phyloP scores from a whole-genome alignment of 352 stramenopile species.

The Thalassiosira sp. region DNA sequence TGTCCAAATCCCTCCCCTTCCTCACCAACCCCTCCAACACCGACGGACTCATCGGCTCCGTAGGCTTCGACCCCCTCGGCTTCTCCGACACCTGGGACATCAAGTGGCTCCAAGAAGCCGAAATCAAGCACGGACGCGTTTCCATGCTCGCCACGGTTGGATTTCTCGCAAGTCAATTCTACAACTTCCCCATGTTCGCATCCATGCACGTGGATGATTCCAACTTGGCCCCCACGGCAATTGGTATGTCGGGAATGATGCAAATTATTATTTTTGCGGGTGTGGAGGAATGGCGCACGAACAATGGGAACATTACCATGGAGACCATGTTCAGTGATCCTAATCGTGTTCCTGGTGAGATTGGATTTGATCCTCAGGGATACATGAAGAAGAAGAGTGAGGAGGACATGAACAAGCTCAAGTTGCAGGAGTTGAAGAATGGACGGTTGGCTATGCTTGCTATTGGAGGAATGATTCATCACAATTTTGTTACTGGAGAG shows the following conservation, averaged over 20 bases:
- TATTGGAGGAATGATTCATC: conserved; percentile 83
- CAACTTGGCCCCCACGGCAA: conserved; percentile 66
- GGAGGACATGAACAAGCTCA: conserved; percentile 62
- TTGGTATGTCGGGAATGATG: conserved; percentile 72
- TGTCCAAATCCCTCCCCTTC: conserved; percentile 86
- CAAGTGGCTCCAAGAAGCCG: conserved; percentile 83
- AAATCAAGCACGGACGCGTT: conserved; percentile 86
- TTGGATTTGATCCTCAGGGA: conserved; percentile 78
- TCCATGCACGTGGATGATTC: conserved; percentile 71
- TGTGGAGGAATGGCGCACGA: conserved; percentile 77
- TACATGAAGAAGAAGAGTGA: conserved; percentile 62
- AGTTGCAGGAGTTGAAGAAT: conserved; percentile 83
- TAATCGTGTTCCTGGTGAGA: conserved; percentile 65
- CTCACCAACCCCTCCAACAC: conserved; percentile 74
- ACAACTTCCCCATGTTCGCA: conserved; percentile 76
- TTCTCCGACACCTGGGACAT: conserved; percentile 81
- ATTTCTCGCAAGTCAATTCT: conserved; percentile 72
- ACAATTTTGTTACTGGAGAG: conserved; percentile 81
- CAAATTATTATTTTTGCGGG: conserved; percentile 79
- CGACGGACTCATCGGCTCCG: conserved; percentile 73
- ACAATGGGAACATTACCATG: conserved; percentile 83
- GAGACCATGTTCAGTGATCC: conserved; percentile 78
- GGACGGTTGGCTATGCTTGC: conserved; percentile 82
- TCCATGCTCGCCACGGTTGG: conserved; percentile 78
- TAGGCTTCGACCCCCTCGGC: conserved; percentile 81